A percentile compares a stretch with the other conserved stretches of the same genome.
These are phyloP conservation scores for Penium margaritaceum DNA, from an alignment of 139 green algal genomes.

Conservation along the genomic window DNA sequence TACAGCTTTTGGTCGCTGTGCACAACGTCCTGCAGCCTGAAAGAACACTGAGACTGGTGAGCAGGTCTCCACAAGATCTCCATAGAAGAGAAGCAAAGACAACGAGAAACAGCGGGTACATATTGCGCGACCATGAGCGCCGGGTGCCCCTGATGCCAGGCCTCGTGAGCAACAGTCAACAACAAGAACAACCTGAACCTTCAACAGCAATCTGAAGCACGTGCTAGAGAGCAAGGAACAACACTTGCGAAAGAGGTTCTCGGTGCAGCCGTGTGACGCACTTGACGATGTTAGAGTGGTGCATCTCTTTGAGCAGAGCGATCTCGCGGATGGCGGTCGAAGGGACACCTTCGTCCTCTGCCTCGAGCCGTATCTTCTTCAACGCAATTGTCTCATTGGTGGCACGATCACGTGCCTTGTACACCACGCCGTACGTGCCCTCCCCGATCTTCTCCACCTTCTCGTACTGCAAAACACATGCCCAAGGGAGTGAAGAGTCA, in stretches of 20 bases:
- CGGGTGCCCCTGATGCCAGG: too few species aligned
- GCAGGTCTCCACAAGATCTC: too few species aligned
- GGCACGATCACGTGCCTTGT: constrained; percentile 71
- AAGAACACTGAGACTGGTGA: not conserved
- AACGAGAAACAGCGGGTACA: too few species aligned
- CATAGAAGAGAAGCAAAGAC: too few species aligned
- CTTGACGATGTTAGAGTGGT: constrained; percentile 57
- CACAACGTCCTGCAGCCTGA: constrained; percentile 70
- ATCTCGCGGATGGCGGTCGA: constrained; percentile 77
- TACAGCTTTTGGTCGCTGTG: constrained; percentile 74
- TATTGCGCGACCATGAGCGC: too few species aligned
- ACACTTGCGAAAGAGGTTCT: too few species aligned
- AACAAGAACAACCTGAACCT: too few species aligned
- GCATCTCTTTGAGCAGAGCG: constrained; percentile 76
- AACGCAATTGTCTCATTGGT: constrained; percentile 70
- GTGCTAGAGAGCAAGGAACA: too few species aligned
- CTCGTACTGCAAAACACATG: constrained; percentile 73
- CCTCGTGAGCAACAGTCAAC: too few species aligned
- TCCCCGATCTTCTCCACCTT: constrained; percentile 85
- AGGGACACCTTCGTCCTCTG: constrained; percentile 73
- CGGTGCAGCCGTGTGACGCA: not conserved
- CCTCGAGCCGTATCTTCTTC: constrained; percentile 84
- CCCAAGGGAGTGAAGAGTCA: too few species aligned
- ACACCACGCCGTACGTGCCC: constrained; percentile 93
- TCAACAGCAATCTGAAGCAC: too few species aligned